Evolutionary conservation across 2,329 filamentous ascomycete genomes (phyloP).

Genomic region (Aspergillus sergii): DNA sequence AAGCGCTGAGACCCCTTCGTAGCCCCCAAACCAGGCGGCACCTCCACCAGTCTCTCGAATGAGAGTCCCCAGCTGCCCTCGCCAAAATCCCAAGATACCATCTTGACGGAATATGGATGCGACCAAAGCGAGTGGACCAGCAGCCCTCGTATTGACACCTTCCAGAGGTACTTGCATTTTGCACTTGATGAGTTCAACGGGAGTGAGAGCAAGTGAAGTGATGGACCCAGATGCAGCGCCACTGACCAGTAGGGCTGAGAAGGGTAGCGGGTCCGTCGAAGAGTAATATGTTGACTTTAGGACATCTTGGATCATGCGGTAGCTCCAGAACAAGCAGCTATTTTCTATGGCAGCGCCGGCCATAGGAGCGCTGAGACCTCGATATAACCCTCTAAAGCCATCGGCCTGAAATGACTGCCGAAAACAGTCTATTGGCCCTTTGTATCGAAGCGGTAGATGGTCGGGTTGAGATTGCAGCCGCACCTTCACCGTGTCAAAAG

Average conservation of each 20-base stretch:
- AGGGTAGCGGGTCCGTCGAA: slow-evolving; percentile 62
- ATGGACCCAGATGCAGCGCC: slow-evolving; percentile 86
- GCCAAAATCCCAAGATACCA: slow-evolving; percentile 87
- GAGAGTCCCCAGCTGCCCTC: slow-evolving; percentile 88
- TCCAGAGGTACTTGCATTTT: slow-evolving; percentile 81
- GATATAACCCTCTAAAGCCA: slow-evolving; percentile 81
- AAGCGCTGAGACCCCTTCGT: slow-evolving; percentile 74
- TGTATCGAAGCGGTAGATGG: slow-evolving; percentile 77
- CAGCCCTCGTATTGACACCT: slow-evolving; percentile 44
- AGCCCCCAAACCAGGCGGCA: slow-evolving; percentile 92
- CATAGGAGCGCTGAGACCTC: slow-evolving; percentile 88
- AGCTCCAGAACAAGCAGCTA: slow-evolving; percentile 90
- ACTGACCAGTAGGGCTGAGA: slow-evolving; percentile 74
- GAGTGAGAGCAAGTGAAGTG: slow-evolving; percentile 87
- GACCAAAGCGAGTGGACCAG: slow-evolving; percentile 72
- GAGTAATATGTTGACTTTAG: slow-evolving; percentile 68
- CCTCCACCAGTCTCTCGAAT: slow-evolving; percentile 92
- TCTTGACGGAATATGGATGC: slow-evolving; percentile 78
- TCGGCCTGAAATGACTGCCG: slow-evolving; percentile 78
- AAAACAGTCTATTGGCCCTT: slow-evolving; percentile 90
- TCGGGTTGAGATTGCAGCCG: slow-evolving; percentile 94
- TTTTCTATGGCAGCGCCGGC: slow-evolving; percentile 90
- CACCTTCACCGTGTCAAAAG: slow-evolving; percentile 98
- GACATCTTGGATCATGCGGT: slow-evolving; percentile 65
- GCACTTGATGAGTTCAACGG: slow-evolving; percentile 96